Conservation (phyloP, 2,329 filamentous ascomycete genomes). For the Stachybotrys echinatus region DNA sequence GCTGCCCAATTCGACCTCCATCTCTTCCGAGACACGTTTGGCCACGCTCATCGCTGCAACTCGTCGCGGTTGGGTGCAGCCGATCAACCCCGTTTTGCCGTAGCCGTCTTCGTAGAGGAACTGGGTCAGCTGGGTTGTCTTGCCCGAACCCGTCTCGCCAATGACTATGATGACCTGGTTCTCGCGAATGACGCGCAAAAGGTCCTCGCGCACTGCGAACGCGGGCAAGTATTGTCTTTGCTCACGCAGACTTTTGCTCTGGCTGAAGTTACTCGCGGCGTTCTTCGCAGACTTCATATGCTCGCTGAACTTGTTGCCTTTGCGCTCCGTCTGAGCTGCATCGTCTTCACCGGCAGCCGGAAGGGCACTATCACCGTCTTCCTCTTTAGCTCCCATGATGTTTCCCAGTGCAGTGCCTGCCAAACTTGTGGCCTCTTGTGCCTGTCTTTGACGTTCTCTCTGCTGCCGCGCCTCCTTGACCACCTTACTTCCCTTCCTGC, state of each 20-base stretch:
- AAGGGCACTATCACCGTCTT: constrained; percentile 83
- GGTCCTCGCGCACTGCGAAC: constrained; percentile 91
- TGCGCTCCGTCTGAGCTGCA: constrained; percentile 40
- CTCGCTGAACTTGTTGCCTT: constrained; percentile 73
- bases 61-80: constrained; percentile 91
- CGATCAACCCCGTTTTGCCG: constrained; percentile 80
- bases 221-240: constrained; percentile 92
- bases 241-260: constrained; percentile 83
- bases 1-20: constrained; percentile 86
- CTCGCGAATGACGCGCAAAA: constrained; percentile 86
- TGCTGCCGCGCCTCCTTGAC: constrained; percentile 89
- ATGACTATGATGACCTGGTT: constrained; percentile 97
- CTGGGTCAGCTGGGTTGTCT: constrained; percentile 95
- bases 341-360: constrained; percentile 70
- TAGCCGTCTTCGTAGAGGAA: constrained; percentile 96
- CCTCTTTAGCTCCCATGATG: constrained; percentile 91
- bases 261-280: constrained; percentile 85
- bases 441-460: constrained; percentile 87
- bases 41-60: constrained; percentile 99
- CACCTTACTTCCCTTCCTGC: constrained; percentile 87
- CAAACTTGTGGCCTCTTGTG: constrained; percentile 89
- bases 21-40: constrained; percentile 96
- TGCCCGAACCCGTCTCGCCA: constrained; percentile 94
- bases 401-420: constrained; percentile 91
- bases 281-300: constrained; percentile 78